Conservation (phyloP, 2,329 filamentous ascomycete genomes). For the Colletotrichum scovillei region DNA sequence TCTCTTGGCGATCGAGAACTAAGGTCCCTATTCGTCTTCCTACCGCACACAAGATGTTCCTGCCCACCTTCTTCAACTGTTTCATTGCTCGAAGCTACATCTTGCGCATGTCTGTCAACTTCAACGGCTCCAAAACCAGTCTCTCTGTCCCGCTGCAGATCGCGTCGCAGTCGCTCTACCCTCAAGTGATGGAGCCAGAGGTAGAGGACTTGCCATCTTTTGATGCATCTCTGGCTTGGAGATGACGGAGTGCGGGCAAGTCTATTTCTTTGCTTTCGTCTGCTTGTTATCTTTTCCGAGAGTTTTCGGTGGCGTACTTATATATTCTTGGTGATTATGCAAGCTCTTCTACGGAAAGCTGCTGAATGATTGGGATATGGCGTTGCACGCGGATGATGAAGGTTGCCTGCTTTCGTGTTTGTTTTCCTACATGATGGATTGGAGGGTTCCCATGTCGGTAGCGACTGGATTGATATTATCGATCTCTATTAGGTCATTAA, state of each 20-base stretch:
- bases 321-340: too few species aligned
- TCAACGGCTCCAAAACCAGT: conserved; percentile 54
- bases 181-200: conserved; percentile 39
- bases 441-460: not conserved
- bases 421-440: not conserved
- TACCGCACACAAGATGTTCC: conserved; percentile 58
- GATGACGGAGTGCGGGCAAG: not conserved
- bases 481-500: not conserved
- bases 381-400: not conserved
- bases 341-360: not conserved
- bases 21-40: conserved; percentile 62
- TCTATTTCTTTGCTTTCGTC: not conserved
- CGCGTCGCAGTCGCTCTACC: conserved; percentile 50
- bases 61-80: conserved; percentile 70
- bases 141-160: conserved; percentile 65
- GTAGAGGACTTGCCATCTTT: conserved; percentile 16
- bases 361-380: not conserved
- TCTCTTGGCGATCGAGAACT: conserved; percentile 40
- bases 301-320: too few species aligned
- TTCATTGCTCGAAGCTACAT: conserved; percentile 66
- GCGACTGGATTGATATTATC: not conserved
- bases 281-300: too few species aligned
- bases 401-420: not conserved
- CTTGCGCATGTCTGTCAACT: conserved; percentile 57
- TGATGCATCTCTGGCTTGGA: conserved; percentile 19